A percentile compares a stretch with the other conserved stretches of the same genome.
Evolutionary conservation across 805 yeast genomes (phyloP).

Genomic region (Wickerhamomyces alni): DNA sequence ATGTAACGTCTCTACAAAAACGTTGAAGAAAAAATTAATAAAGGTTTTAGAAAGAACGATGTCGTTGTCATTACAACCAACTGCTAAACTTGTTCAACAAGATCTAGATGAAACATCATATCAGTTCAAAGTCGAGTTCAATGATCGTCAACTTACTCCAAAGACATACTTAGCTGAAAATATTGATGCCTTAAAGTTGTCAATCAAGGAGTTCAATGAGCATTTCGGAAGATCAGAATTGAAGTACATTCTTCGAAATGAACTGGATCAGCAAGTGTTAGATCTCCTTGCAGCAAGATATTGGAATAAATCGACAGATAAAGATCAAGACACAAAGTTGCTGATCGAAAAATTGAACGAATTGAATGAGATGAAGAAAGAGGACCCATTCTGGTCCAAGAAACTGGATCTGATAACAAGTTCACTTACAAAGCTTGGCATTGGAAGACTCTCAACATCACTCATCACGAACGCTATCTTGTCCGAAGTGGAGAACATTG

Average conservation of each 20-base stretch:
- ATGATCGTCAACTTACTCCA: slow-evolving; percentile 90
- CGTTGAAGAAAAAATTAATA: slow-evolving; percentile 75
- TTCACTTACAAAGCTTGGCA: slow-evolving; percentile 84
- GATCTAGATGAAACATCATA: slow-evolving; percentile 93
- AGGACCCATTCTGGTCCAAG: slow-evolving; percentile 81
- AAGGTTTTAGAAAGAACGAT: slow-evolving; percentile 83
- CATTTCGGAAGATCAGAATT: slow-evolving; percentile 80
- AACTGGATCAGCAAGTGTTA: slow-evolving; percentile 82
- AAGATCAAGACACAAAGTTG: slow-evolving; percentile 15
- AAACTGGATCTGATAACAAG: slow-evolving; percentile 82
- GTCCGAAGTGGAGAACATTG: slow-evolving; percentile 69
- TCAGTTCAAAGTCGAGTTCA: slow-evolving; percentile 92
- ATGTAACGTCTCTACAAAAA: slow-evolving; percentile 70
- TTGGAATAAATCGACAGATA: slow-evolving; percentile 61
- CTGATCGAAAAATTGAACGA: slow-evolving; percentile 43
- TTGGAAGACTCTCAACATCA: slow-evolving; percentile 84
- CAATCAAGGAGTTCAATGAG: slow-evolving; percentile 81
- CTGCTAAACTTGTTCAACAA: slow-evolving; percentile 76
- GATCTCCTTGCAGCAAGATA: slow-evolving; percentile 85
- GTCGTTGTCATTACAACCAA: slow-evolving; percentile 85
- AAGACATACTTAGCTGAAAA: slow-evolving; percentile 91
- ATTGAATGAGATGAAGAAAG: slow-evolving; percentile 50
- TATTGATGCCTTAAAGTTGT: slow-evolving; percentile 77
- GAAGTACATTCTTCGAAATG: slow-evolving; percentile 69
- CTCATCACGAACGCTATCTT: slow-evolving; percentile 75